These are phyloP conservation scores for Coffea humblotiana DNA, from an alignment of 305 asterid species.

Conservation along the genomic window DNA sequence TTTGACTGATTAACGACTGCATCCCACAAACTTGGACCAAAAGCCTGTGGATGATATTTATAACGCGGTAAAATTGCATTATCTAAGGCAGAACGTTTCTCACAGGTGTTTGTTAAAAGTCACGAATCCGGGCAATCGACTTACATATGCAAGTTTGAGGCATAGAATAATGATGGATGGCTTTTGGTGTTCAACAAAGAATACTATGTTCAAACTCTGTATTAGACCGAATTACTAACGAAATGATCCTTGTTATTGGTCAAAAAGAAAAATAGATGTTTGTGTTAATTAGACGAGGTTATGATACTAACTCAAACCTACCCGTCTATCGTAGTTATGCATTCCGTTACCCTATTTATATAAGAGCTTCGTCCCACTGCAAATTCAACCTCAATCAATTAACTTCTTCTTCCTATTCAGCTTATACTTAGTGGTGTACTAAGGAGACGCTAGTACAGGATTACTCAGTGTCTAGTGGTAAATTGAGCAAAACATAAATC, in stretches of 20 bases:
- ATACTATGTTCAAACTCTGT: too few relatives aligned
- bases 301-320: too few relatives aligned
- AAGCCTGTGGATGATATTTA: not conserved
- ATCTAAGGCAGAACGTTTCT: not conserved
- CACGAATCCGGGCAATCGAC: not conserved
- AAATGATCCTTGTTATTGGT: too few relatives aligned
- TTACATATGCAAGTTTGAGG: not conserved
- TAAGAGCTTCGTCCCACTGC: not conserved
- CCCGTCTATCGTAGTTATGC: too few relatives aligned
- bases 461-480: too few relatives aligned
- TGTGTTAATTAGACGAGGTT: too few relatives aligned
- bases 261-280: too few relatives aligned
- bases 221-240: too few relatives aligned
- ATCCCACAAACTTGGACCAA: not conserved
- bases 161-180: not conserved
- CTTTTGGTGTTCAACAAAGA: not conserved
- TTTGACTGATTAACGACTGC: not conserved
- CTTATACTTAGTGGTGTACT: not conserved
- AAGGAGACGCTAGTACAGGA: too few relatives aligned
- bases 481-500: too few relatives aligned
- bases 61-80: not conserved
- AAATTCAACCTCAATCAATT: not conserved
- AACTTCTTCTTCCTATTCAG: not conserved
- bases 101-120: conserved; percentile 1
- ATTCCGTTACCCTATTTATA: too few relatives aligned